These are phyloP conservation scores for Conoideocrella luteorostrata DNA, from an alignment of 2,329 filamentous ascomycete genomes.

Conservation along the genomic window DNA sequence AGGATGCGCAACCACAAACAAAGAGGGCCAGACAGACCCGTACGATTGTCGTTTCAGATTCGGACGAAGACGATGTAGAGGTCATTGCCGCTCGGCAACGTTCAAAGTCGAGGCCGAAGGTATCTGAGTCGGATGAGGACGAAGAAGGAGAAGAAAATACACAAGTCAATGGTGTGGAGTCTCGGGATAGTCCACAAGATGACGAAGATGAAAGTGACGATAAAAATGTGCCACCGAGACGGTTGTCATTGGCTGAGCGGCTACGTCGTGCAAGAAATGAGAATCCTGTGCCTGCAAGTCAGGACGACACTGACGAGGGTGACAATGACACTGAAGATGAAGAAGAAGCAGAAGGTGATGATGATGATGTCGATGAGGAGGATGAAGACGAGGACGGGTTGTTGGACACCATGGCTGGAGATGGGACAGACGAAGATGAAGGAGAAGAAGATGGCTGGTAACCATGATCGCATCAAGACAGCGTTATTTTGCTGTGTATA, in stretches of 20 bases:
- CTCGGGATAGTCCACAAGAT: constrained; percentile 9
- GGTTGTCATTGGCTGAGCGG: constrained; percentile 17
- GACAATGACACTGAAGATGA: constrained; percentile 15
- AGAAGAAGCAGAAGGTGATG: constrained; percentile 14
- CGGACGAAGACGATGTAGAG: neutral
- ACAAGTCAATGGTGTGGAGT: constrained; percentile 3
- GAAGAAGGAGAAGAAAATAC: constrained; percentile 2
- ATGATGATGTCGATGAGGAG: constrained; percentile 13
- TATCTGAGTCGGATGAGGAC: constrained; percentile 7
- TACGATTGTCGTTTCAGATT: constrained; percentile 5
- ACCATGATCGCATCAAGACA: no score
- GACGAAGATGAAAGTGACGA: constrained; percentile 11
- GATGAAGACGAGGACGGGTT: constrained; percentile 19
- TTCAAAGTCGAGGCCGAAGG: neutral
- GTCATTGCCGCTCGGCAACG: neutral
- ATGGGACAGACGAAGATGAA: constrained; percentile 22
- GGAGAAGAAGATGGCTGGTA: constrained; percentile 15
- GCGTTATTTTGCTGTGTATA: neutral
- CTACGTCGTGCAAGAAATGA: constrained; percentile 15
- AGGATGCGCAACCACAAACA: constrained; percentile 4
- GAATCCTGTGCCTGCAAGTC: constrained; percentile 14
- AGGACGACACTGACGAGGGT: constrained; percentile 10
- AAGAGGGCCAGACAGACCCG: neutral
- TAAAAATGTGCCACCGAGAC: constrained; percentile 10
- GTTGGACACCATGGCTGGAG: constrained; percentile 27